Evolutionary conservation across 1,284 basidiomycete species (phyloP).

Genomic region (Papiliotrema fonsecae): DNA sequence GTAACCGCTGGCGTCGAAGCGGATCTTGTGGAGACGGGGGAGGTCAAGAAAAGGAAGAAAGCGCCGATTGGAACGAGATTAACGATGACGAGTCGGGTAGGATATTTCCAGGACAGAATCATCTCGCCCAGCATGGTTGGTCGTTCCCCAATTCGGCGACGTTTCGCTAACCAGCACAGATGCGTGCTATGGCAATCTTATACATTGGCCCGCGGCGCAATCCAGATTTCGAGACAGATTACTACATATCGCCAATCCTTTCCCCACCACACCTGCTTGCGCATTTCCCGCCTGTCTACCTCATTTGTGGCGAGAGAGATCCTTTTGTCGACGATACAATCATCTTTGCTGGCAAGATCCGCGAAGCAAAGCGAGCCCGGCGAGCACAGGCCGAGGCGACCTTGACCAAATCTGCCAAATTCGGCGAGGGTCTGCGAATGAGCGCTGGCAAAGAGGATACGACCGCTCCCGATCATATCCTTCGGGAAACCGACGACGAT

Average conservation of each 20-base stretch:
- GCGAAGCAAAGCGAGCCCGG: conserved; percentile 82
- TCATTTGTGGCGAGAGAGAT: conserved; percentile 93
- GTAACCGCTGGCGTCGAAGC: conserved; percentile 1
- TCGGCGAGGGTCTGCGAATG: conserved; percentile 52
- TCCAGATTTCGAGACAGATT: conserved; percentile 91
- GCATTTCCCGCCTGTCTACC: conserved; percentile 85
- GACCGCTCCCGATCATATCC: conserved; percentile 47
- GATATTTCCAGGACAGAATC: conserved; percentile 88
- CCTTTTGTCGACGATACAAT: conserved; percentile 93
- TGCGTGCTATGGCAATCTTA: conserved; percentile 96
- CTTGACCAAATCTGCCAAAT: conserved; percentile 30
- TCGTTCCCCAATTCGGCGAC: conserved; percentile 5
- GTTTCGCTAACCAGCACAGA: conserved; percentile 53
- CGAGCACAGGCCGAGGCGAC: conserved; percentile 55
- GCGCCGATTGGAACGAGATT: conserved; percentile 71
- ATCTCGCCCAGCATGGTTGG: conserved; percentile 86
- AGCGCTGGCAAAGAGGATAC: conserved; percentile 48
- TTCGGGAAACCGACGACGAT: conserved; percentile 76
- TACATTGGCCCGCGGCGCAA: conserved; percentile 89
- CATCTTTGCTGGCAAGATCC: conserved; percentile 85
- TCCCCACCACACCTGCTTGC: conserved; percentile 77
- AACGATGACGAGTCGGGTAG: conserved; percentile 93
- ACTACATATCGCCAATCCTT: conserved; percentile 89
- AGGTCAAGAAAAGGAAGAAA: conserved; percentile 19
- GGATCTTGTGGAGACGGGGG: conserved; percentile 7